Evolutionary conservation across 352 stramenopile genomes (phyloP).

Genomic region (Globisporangium mamillatum): DNA sequence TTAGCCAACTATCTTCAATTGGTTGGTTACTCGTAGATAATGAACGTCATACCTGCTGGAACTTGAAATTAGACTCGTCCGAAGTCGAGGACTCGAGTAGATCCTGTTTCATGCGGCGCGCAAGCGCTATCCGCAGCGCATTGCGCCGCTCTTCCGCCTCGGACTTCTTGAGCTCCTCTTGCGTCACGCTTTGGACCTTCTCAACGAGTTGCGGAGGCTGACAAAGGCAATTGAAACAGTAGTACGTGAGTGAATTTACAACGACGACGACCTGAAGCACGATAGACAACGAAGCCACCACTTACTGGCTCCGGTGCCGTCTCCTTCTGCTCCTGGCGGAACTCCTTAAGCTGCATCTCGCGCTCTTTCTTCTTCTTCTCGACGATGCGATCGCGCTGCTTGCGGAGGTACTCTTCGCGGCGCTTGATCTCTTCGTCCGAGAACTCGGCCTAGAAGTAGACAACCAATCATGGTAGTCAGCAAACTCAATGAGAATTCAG

Average conservation of each 20-base stretch:
- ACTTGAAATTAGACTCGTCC: conserved; percentile 38
- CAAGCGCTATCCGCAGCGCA: conserved; percentile 64
- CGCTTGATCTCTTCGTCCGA: conserved; percentile 69
- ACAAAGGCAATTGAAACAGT: background rate
- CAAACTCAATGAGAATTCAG: background rate
- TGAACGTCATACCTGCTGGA: conserved; percentile 46
- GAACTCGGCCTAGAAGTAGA: conserved; percentile 40
- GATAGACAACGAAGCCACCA: background rate
- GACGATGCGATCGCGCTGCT: conserved; percentile 75
- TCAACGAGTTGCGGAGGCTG: conserved; percentile 53
- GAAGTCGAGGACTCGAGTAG: conserved; percentile 36
- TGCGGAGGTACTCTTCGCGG: conserved; percentile 69
- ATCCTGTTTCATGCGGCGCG: conserved; percentile 80
- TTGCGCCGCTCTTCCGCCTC: conserved; percentile 70
- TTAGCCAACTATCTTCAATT: background rate
- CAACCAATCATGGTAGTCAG: background rate
- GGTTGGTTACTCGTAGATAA: background rate
- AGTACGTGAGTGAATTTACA: too few relatives aligned
- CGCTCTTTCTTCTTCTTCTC: conserved; percentile 82
- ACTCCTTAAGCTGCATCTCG: conserved; percentile 69
- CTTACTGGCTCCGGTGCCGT: conserved; percentile 49
- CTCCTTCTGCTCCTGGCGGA: conserved; percentile 68
- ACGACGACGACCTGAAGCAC: background rate
- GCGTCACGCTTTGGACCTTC: conserved; percentile 58
- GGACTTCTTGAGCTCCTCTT: conserved; percentile 59